These are phyloP conservation scores for Magnolia changhungtana DNA, from an alignment of 164 flowering plant genomes.

Conservation along the genomic window DNA sequence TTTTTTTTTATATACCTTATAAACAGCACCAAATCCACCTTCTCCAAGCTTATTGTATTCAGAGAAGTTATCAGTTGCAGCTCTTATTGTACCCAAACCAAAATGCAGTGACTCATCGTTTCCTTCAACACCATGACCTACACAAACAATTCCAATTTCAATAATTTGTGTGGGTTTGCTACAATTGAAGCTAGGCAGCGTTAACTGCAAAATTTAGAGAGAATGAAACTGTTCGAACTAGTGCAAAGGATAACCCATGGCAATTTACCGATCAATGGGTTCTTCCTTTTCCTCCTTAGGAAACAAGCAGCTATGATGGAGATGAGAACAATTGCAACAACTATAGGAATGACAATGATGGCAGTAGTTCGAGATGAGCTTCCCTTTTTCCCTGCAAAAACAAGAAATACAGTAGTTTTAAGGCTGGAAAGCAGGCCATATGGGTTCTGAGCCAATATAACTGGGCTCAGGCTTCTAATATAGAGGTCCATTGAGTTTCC, in stretches of 20 bases:
- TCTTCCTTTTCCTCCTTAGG: background rate
- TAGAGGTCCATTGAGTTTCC: too few species aligned
- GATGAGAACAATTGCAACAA: background rate
- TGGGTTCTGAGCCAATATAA: too few species aligned
- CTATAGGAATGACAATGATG: background rate
- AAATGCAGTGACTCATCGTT: background rate
- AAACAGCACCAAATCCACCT: slow-evolving; percentile 17
- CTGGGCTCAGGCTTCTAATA: too few species aligned
- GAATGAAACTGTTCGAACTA: too few species aligned
- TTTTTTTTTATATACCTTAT: slow-evolving; percentile 4
- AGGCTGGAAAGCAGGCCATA: background rate
- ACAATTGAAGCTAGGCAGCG: background rate
- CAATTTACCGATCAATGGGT: background rate
- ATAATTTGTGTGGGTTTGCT: background rate
- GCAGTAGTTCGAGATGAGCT: background rate
- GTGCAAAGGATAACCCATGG: too few species aligned
- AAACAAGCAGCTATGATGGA: background rate
- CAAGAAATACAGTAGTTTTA: background rate
- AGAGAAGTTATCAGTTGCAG: slow-evolving; percentile 14
- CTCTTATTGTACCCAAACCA: background rate
- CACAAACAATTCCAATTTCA: background rate
- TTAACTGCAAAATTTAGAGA: background rate
- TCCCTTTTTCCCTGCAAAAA: background rate
- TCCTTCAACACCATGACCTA: background rate
- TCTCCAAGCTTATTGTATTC: slow-evolving; percentile 11